Base-by-base conservation (phyloP, 2,329 filamentous ascomycete species). In the Nemania abortiva region DNA sequence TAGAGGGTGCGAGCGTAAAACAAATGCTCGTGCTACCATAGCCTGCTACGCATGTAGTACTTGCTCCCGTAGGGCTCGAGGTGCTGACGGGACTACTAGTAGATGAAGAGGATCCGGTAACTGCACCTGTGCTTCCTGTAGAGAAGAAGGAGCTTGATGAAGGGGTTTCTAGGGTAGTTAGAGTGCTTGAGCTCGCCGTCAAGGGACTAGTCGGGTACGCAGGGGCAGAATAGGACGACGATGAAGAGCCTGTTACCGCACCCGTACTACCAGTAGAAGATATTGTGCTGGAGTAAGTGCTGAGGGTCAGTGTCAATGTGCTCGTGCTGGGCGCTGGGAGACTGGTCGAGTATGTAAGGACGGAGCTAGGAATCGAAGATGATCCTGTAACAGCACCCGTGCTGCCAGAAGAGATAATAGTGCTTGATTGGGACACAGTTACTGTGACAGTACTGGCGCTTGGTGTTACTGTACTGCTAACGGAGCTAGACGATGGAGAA, bases 21-120 rank as follows among this genome's bases (percentile, higher is more conserved):
- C 70, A 72, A 47, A 63, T 6, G n/a, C 61, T 68, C n/a, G 65
- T 39, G n/a, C 42, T 31, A 9, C 54, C 69, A 13, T 72, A 71
- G 5, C 53, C 70, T 11, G 47, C 50, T 9, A 71, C 45, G 39
- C 69, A 73, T 24, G 69, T 72, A 6, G 59, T 70, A 55, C 55
- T 66, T 20, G 20, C 52, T 60, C 39, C 54, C 29, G 31, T 15
- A 24, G 54, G 22, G 42, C 60, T 65, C 10, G 61, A 42, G 15
- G 61, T 10, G 6, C 7, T 13, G 15, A 20, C 37, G 6, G 52
- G 31, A 56, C 56, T 65, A 29, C 62, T 59, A 9, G 64, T 57
- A 53, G 50, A 39, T 15, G 55, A 65, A 39, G 67, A 69, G 18
- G 68, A 52, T 20, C 42, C 63, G n/a, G 70, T 66, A 11, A 66